These are phyloP conservation scores for Ochromonadaceae sp. DNA, from an alignment of 352 stramenopile species.

Conservation along the genomic window DNA sequence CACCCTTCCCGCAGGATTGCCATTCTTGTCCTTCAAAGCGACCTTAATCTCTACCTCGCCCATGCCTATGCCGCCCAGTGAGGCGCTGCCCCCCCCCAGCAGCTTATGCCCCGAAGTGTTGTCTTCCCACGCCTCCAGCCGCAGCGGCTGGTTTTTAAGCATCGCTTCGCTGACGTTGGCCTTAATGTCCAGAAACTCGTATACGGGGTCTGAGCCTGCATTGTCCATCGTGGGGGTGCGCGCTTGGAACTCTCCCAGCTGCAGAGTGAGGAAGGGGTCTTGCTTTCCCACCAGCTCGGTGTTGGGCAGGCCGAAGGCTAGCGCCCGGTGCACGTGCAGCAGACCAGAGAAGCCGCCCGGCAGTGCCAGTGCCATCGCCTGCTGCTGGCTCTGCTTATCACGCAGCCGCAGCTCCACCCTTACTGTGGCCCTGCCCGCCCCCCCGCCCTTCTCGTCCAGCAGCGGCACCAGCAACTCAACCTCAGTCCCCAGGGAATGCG, in stretches of 20 bases:
- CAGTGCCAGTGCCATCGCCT: no score
- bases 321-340: no score
- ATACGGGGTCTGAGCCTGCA: not conserved
- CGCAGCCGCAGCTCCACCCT: no score
- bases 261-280: not conserved
- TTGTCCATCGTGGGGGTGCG: not conserved
- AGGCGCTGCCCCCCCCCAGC: not conserved
- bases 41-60: not conserved
- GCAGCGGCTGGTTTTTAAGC: not conserved
- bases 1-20: not conserved
- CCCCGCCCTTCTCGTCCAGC: not conserved
- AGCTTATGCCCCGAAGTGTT: not conserved
- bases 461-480: not conserved
- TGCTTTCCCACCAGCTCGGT: conserved; percentile 6
- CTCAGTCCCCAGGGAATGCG: not conserved
- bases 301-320: conserved; percentile 4
- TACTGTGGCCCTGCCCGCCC: not conserved
- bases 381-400: no score
- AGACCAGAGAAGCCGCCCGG: no score
- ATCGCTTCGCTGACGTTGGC: not conserved
- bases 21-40: not conserved
- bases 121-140: not conserved
- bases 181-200: not conserved
- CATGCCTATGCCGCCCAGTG: not conserved
- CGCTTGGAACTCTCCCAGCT: not conserved